Percentiles rank a stretch among this genome's conserved stretches.
These are phyloP conservation scores for Atalantia buxifolia DNA, from an alignment of 345 rosid species.

Conservation along the genomic window DNA sequence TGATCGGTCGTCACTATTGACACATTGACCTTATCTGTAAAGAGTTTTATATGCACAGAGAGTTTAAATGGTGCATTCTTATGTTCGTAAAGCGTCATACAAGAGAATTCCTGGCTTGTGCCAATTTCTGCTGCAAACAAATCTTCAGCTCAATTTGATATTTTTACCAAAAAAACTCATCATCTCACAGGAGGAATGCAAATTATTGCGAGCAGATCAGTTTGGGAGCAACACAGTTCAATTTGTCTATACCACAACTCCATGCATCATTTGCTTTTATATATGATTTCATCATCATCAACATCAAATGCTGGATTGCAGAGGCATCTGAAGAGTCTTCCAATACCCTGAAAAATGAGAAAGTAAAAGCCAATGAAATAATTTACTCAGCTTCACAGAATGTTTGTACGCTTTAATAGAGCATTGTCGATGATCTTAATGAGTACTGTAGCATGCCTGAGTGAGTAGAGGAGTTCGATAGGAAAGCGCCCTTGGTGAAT, in stretches of 20 bases:
- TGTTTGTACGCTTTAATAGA: not conserved
- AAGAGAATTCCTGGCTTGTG: not conserved
- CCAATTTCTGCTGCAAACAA: not conserved
- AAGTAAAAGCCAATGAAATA: not conserved
- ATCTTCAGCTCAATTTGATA: not conserved
- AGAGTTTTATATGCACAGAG: not conserved
- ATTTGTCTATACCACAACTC: not conserved
- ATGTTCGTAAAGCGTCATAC: not conserved
- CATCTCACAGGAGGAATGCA: not conserved
- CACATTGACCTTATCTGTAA: not conserved
- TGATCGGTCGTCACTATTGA: not conserved
- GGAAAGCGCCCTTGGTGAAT: slow-evolving; percentile 57
- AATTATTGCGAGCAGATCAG: too few relatives aligned
- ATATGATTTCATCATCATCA: slow-evolving; percentile 88
- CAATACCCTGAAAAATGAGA: slow-evolving; percentile 61
- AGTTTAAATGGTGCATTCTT: not conserved
- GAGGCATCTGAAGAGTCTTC: slow-evolving; percentile 94
- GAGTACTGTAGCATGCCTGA: slow-evolving; percentile 44
- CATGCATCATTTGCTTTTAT: slow-evolving; percentile 61
- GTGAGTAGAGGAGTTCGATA: slow-evolving; percentile 83
- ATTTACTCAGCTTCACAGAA: not conserved
- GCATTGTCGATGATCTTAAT: not conserved
- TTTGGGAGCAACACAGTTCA: not conserved
- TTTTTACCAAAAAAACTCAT: not conserved
- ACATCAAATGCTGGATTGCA: slow-evolving; percentile 95